These are phyloP conservation scores for Fusarium phyllophilum DNA, from an alignment of 2,329 filamentous ascomycete genomes.

Conservation along the genomic window DNA sequence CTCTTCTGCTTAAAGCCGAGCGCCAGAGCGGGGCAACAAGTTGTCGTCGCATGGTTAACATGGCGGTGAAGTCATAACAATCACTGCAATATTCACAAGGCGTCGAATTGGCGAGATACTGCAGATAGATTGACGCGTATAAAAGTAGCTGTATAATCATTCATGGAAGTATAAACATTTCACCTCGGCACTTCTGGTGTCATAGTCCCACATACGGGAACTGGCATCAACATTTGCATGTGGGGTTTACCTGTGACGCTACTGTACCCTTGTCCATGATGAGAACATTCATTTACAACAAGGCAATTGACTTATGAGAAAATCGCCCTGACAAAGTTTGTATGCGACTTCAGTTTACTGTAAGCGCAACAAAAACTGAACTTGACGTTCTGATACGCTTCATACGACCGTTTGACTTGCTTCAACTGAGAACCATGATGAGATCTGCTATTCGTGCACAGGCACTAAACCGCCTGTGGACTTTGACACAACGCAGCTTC, in stretches of 20 bases:
- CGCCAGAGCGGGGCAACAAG: not conserved
- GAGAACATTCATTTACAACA: not conserved
- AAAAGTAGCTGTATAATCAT: fast-evolving
- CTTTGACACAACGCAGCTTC: not conserved
- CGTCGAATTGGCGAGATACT: not conserved
- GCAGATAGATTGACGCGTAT: fast-evolving
- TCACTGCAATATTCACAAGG: no score
- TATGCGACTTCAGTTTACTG: no score
- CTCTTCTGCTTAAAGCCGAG: not conserved
- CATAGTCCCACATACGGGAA: not conserved
- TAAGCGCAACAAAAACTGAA: fast-evolving
- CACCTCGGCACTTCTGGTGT: not conserved
- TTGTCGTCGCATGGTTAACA: not conserved
- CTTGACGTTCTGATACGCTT: fast-evolving
- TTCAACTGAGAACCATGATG: not conserved
- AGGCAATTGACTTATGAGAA: not conserved
- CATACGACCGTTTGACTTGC: fast-evolving
- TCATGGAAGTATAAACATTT: not conserved
- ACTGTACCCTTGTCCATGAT: not conserved
- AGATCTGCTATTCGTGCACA: not conserved
- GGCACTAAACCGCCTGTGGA: not conserved
- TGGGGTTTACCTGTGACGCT: not conserved
- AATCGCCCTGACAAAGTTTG: no score
- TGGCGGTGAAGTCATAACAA: not conserved
- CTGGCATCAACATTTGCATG: not conserved